Evolutionary conservation across 805 yeast genomes (phyloP).

Genomic region (Candida saitoana): DNA sequence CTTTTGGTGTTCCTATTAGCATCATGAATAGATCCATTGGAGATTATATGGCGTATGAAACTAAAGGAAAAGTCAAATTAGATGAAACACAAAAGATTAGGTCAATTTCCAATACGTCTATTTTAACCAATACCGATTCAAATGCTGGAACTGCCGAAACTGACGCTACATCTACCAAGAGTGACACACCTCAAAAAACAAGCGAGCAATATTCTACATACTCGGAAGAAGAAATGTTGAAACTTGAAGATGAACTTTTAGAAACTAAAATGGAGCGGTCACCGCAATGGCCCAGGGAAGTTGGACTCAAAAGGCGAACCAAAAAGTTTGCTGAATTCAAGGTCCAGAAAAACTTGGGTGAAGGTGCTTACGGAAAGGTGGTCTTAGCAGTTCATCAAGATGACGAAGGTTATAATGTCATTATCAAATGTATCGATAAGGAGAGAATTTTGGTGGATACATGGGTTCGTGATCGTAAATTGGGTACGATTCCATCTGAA

Average conservation of each 20-base stretch:
- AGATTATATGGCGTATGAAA: not conserved
- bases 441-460: slow-evolving; percentile 93
- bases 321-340: slow-evolving; percentile 70
- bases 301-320: slow-evolving; percentile 65
- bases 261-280: slow-evolving; percentile 34
- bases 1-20: slow-evolving; percentile 9
- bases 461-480: slow-evolving; percentile 88
- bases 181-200: slow-evolving; percentile 14
- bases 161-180: slow-evolving; percentile 6
- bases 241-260: slow-evolving; percentile 43
- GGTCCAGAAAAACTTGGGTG: slow-evolving; percentile 78
- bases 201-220: slow-evolving; percentile 17
- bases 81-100: slow-evolving; percentile 9
- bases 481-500: slow-evolving; percentile 96
- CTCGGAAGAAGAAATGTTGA: slow-evolving; percentile 41
- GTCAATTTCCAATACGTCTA: slow-evolving; percentile 5
- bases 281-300: slow-evolving; percentile 44
- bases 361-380: slow-evolving; percentile 96
- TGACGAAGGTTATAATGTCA: slow-evolving; percentile 62
- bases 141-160: slow-evolving; percentile 8
- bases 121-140: slow-evolving; percentile 4
- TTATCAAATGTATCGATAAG: slow-evolving; percentile 85
- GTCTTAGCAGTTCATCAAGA: slow-evolving; percentile 66
- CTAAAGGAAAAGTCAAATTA: not conserved
- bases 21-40: slow-evolving; percentile 1